Percentiles rank a stretch among this genome's conserved stretches.
Evolutionary conservation across 2,329 filamentous ascomycete genomes (phyloP).

Genomic region (Cladosporium phlei): DNA sequence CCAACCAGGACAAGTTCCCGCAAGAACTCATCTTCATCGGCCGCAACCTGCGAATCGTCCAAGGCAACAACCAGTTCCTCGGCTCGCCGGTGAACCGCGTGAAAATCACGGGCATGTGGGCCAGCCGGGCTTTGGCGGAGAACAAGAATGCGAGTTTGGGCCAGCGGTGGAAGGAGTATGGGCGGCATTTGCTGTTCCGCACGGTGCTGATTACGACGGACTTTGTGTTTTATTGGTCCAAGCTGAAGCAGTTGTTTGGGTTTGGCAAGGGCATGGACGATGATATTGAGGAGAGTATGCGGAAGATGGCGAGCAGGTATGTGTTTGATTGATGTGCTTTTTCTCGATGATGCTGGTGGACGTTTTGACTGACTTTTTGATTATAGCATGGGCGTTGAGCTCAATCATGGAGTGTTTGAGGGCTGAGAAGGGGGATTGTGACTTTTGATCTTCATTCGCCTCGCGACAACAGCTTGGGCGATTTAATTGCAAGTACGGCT

Average conservation of each 20-base stretch:
- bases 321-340: too few relatives aligned
- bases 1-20: slow-evolving; percentile 83
- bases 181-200: slow-evolving; percentile 77
- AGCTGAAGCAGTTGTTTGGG: slow-evolving; percentile 70
- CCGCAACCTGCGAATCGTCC: slow-evolving; percentile 85
- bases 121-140: slow-evolving; percentile 75
- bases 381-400: slow-evolving; percentile 76
- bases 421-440: too few relatives aligned
- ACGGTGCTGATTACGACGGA: slow-evolving; percentile 71
- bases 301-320: slow-evolving; percentile 65
- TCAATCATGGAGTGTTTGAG: slow-evolving; percentile 84
- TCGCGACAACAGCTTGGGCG: too few relatives aligned
- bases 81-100: slow-evolving; percentile 85
- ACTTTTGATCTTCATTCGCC: too few relatives aligned
- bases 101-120: slow-evolving; percentile 92
- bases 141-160: slow-evolving; percentile 58
- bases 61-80: slow-evolving; percentile 87
- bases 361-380: too few relatives aligned
- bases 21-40: slow-evolving; percentile 89
- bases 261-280: slow-evolving; percentile 86
- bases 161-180: slow-evolving; percentile 64
- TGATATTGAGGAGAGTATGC: slow-evolving; percentile 84
- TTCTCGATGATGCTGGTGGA: too few relatives aligned
- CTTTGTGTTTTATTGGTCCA: slow-evolving; percentile 75
- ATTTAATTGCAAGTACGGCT: too few relatives aligned